These are phyloP conservation scores for Fomitopsis pulvina DNA, from an alignment of 768 basidiomycete species.

Conservation along the genomic window DNA sequence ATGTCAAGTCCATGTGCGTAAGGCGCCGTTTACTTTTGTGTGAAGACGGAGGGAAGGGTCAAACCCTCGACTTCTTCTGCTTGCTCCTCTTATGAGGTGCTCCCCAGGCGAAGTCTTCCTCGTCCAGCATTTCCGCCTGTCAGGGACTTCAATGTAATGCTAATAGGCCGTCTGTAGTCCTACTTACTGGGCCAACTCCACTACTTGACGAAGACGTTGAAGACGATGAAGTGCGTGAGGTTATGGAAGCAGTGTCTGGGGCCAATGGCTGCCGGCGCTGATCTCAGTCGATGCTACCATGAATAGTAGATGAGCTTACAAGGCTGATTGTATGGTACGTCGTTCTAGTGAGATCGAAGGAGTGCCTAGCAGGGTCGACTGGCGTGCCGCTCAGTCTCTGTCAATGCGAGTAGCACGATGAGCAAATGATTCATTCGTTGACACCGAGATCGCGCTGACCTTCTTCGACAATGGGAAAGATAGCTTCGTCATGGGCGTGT, in stretches of 20 bases:
- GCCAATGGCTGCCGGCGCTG: not conserved
- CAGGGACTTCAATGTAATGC: not conserved
- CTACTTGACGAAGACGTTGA: not conserved
- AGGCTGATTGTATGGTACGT: not conserved
- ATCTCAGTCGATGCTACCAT: not conserved
- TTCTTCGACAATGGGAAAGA: not conserved
- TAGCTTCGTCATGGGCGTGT: not conserved
- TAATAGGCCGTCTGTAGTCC: not conserved
- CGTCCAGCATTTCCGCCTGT: slow-evolving; percentile 17
- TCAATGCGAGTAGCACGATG: not conserved
- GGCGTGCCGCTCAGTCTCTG: not conserved
- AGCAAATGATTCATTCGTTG: not conserved
- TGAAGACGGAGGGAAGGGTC: too few species aligned
- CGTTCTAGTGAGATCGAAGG: not conserved
- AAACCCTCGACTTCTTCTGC: not conserved
- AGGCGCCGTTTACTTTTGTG: too few species aligned
- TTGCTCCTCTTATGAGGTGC: not conserved
- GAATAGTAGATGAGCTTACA: too few species aligned
- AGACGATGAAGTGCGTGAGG: not conserved
- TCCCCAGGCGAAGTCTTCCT: slow-evolving; percentile 17
- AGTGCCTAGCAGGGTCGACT: not conserved
- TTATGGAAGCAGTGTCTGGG: not conserved
- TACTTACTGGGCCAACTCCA: not conserved
- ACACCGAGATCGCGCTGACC: not conserved
- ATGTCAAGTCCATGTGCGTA: not conserved